These are phyloP conservation scores for Eutrema yunnanense DNA, from an alignment of 345 rosid species.

Conservation along the genomic window DNA sequence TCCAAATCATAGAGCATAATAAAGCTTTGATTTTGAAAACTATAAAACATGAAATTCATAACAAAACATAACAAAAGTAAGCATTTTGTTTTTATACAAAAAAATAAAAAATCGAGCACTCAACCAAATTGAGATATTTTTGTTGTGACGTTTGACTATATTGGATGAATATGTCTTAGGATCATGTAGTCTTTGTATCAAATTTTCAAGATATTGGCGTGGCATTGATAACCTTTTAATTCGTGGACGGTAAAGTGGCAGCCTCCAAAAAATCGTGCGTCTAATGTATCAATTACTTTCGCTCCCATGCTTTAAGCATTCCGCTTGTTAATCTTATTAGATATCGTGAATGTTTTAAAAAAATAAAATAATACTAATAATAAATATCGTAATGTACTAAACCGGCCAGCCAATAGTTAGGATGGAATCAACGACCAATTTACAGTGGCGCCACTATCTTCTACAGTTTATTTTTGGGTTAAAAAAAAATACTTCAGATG, in stretches of 20 bases:
- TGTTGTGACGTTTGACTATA: background rate
- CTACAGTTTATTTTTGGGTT: background rate
- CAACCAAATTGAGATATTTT: background rate
- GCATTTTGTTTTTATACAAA: too few species aligned
- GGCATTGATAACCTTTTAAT: conserved; percentile 19
- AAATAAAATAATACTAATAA: background rate
- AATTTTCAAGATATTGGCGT: conserved; percentile 14
- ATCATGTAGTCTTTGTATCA: conserved; percentile 13
- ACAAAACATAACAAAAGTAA: background rate
- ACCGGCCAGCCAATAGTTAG: conserved; percentile 30
- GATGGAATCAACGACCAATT: background rate
- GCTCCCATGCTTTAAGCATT: conserved; percentile 11
- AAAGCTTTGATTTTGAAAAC: background rate
- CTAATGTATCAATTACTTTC: conserved; percentile 22
- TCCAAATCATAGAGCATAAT: background rate
- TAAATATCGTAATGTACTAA: background rate
- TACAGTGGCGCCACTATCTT: conserved; percentile 22
- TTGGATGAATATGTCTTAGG: background rate
- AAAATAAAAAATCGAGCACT: too few species aligned
- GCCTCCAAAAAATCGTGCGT: conserved; percentile 28
- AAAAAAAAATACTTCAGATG: background rate
- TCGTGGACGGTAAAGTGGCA: conserved; percentile 33
- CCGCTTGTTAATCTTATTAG: background rate
- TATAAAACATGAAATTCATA: too few species aligned
- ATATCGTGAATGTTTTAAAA: background rate